A percentile compares a stretch with the other conserved stretches of the same genome.
phyloP scores from a whole-genome alignment of 257 asterid genomes.

The Nemophila menziesii region DNA sequence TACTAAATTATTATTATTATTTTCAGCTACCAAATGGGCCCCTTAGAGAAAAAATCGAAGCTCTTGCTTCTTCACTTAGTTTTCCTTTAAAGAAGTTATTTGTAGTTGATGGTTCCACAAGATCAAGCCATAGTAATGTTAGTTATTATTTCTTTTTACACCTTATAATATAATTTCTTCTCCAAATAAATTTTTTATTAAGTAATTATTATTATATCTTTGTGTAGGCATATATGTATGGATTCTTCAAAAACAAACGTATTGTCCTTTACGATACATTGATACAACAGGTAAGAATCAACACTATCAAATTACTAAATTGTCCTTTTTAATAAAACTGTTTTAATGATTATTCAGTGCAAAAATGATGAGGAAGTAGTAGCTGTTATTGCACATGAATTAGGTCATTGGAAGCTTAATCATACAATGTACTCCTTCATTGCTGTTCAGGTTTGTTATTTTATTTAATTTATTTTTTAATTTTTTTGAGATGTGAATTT shows the following conservation, averaged over 20 bases:
- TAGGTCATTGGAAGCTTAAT: constrained; percentile 98
- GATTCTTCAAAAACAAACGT: constrained; percentile 87
- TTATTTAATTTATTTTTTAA: background rate
- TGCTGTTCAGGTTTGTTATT: constrained; percentile 78
- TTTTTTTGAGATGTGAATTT: background rate
- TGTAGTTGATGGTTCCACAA: constrained; percentile 97
- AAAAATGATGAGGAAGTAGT: constrained; percentile 92
- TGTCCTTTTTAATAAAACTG: no score
- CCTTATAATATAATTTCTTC: background rate
- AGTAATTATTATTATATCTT: constrained; percentile 10
- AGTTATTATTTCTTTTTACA: constrained; percentile 11
- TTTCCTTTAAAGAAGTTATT: constrained; percentile 89
- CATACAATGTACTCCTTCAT: constrained; percentile 85
- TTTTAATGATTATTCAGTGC: constrained; percentile 43
- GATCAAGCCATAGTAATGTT: constrained; percentile 98
- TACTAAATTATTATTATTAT: constrained; percentile 2
- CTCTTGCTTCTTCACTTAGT: constrained; percentile 75
- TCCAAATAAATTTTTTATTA: constrained; percentile 7
- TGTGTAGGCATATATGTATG: constrained; percentile 95
- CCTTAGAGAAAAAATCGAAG: constrained; percentile 76
- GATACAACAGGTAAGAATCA: constrained; percentile 98
- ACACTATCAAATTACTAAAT: no score
- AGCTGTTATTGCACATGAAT: constrained; percentile 96
- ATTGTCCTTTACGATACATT: constrained; percentile 95
- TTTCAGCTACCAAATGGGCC: constrained; percentile 84